phyloP scores from a whole-genome alignment of 441 rosid species.

The Erodium texanum region DNA sequence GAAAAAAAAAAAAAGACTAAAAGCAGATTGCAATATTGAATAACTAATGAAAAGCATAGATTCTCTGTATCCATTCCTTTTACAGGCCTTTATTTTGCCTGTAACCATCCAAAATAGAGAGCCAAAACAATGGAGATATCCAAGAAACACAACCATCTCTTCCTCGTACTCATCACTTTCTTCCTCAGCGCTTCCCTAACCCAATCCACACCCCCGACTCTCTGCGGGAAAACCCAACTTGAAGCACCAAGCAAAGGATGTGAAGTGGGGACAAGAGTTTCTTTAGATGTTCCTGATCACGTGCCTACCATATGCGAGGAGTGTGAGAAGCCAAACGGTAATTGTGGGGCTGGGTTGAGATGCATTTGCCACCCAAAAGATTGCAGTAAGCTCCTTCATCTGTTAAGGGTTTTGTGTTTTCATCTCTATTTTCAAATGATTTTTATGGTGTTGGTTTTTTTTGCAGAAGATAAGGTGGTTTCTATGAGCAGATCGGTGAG shows the following conservation, averaged over 20 bases:
- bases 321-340: conserved; percentile 15
- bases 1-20: background rate
- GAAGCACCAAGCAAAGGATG: background rate
- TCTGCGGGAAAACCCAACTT: too few relatives aligned
- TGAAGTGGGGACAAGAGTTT: conserved; percentile 1
- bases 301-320: conserved; percentile 11
- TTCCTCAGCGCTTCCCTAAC: background rate
- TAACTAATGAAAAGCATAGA: background rate
- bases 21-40: background rate
- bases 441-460: background rate
- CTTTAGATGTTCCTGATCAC: conserved; percentile 14
- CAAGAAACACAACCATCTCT: background rate
- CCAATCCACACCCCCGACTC: background rate
- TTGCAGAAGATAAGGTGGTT: conserved; percentile 5
- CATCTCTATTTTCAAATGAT: background rate
- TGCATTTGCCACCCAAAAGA: conserved; percentile 17
- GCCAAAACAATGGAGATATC: background rate
- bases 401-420: background rate
- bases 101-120: too few relatives aligned
- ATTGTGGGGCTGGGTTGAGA: conserved; percentile 16
- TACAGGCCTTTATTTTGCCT: background rate
- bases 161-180: background rate
- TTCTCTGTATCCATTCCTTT: background rate
- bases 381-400: conserved; percentile 15
- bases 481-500: background rate